Evolutionary conservation across 441 rosid genomes (phyloP), one percentile per base, ranked within the genome.

Genomic region (Populus tomentosa): DNA sequence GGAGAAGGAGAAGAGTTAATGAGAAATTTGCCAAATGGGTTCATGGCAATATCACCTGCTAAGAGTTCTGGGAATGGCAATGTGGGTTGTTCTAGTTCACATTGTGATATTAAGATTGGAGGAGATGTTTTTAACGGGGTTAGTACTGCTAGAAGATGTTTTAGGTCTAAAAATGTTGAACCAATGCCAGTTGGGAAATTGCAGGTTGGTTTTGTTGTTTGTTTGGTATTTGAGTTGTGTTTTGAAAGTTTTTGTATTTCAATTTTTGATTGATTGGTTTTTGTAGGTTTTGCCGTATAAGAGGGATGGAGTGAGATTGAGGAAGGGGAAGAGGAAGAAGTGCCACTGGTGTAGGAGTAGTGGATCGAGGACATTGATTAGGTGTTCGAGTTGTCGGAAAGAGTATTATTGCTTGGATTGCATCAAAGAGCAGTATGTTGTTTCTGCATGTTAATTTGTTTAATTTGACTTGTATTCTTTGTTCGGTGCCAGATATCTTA

Each of bases 11-110:
- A 73, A 38, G 99, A 93, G 81, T 81, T 94, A 70, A 94, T 85
- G 85, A 88, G 88, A 81, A 86, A 90, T 75, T 86, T 96, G 84
- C 99, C 99, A 63, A 88, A 96, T 85, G 99, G 98, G n/a, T 73
- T 91, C 42, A 96, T 96, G 99, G 95, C 93, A 4, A 92, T 94
- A 70, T 91, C 98, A 53, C 88, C 91, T 8, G 82, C 84, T 24
- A 84, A 85, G 68, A 80, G 82, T 81, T 78, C 82, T 50, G 84
- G 87, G 78, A 86, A 92, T 86, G 91, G 77, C 53, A 89, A 79
- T 81, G 65, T 20, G 21, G 53, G 70, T 40, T 87, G 80, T 82
- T 78, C 80, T 28, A 35, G 76, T 56, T 80, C 90, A 77, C 87
- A 86, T 68, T 89, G 91, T 75, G 91, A 89, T 85, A 84, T 89